Percentiles rank a stretch among this genome's conserved stretches.
These are phyloP conservation scores for Calonectria pauciramosa DNA, from an alignment of 2,329 filamentous ascomycete species.

Conservation along the genomic window DNA sequence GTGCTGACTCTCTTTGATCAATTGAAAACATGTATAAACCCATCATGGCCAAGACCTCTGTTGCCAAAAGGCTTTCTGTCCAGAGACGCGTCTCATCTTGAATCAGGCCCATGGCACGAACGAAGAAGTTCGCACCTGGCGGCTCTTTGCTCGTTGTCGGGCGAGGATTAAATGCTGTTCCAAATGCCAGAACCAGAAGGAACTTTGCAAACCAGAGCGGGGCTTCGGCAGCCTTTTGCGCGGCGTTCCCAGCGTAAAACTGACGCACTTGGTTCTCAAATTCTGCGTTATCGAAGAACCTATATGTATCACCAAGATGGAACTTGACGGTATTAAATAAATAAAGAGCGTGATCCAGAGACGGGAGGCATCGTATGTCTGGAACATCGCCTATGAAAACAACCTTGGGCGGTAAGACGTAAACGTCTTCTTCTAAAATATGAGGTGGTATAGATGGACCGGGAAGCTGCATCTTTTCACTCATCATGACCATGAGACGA, in stretches of 20 bases:
- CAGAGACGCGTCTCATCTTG: conserved; percentile 50
- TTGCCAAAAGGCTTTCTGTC: conserved; percentile 54
- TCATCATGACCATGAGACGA: conserved; percentile 49
- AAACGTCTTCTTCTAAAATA: conserved; percentile 46
- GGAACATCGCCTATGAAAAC: conserved; percentile 32
- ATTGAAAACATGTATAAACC: conserved; percentile 56
- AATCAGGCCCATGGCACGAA: conserved; percentile 52
- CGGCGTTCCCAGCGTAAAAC: conserved; percentile 38
- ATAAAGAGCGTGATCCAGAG: conserved; percentile 49
- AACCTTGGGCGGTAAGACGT: conserved; percentile 41
- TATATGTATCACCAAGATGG: conserved; percentile 53
- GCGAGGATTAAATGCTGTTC: conserved; percentile 44
- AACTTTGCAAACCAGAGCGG: conserved; percentile 65
- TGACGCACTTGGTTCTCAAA: conserved; percentile 47
- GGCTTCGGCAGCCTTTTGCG: conserved; percentile 34
- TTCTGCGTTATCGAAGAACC: conserved; percentile 50
- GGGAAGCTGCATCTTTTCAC: conserved; percentile 46
- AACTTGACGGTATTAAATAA: conserved; percentile 54
- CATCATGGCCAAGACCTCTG: conserved; percentile 52
- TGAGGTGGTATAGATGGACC: conserved; percentile 34
- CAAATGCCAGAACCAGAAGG: conserved; percentile 61
- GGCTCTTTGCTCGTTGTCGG: conserved; percentile 47
- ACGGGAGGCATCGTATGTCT: conserved; percentile 51
- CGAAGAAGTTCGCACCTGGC: conserved; percentile 49
- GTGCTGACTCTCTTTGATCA: conserved; percentile 52